Conservation (phyloP, 768 basidiomycete species). For the Kwoniella europaea region DNA sequence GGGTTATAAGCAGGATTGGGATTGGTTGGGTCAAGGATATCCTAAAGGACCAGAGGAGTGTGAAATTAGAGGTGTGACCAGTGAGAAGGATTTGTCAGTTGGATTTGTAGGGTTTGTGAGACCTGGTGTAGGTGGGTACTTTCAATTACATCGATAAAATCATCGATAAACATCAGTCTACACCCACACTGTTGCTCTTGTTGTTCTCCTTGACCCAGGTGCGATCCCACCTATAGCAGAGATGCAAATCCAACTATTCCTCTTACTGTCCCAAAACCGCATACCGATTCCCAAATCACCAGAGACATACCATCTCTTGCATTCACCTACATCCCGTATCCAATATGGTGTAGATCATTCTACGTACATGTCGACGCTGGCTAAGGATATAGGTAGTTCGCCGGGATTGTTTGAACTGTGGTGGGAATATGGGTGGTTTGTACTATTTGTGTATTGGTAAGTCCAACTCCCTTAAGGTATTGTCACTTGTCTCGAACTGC, state of each 20-base stretch:
- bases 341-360: constrained; percentile 68
- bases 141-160: too few species aligned
- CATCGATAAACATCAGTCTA: too few species aligned
- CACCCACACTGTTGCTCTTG: too few species aligned
- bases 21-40: constrained; percentile 53
- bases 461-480: constrained; percentile 28
- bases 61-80: constrained; percentile 48
- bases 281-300: constrained; percentile 61
- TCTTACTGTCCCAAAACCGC: constrained; percentile 59
- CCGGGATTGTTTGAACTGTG: constrained; percentile 64
- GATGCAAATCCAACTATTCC: constrained; percentile 68
- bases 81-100: constrained; percentile 61
- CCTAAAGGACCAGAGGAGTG: constrained; percentile 50
- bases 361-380: constrained; percentile 66
- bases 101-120: constrained; percentile 67
- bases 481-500: not conserved
- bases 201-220: constrained; percentile 25
- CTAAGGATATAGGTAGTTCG: constrained; percentile 66
- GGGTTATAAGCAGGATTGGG: constrained; percentile 59
- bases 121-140: constrained; percentile 65
- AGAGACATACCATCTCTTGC: constrained; percentile 66
- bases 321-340: constrained; percentile 64
- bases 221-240: constrained; percentile 69
- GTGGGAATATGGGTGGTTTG: constrained; percentile 63
- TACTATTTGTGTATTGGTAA: constrained; percentile 66